Base-by-base conservation (phyloP, 2,329 filamentous ascomycete species). In the Ascochyta pisi region DNA sequence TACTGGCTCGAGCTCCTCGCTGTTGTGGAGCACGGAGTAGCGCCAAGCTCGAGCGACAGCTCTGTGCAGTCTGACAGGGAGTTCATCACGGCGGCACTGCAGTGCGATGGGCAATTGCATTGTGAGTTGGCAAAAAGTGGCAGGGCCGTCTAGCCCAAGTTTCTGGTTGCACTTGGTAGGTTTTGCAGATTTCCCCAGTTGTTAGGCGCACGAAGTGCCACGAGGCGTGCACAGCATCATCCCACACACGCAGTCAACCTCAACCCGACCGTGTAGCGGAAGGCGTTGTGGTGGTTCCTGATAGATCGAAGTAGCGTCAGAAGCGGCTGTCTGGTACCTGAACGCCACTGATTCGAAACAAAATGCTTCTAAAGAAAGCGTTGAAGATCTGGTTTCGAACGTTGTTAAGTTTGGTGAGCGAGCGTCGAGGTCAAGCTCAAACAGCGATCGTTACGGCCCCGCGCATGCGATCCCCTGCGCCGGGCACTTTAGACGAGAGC, bases 351-450 rank as follows among this genome's bases (percentile, higher is more conserved):
- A 52, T 38, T 55, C 52, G 63, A 67, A 66, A 64, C 59, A 53
- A 29, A 13, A 2, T 42, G 42, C 35, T 65, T 58, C 65, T 62
- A 67, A 67, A 64, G 53, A 58, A 61, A 63, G 63, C 9, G 43
- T 53, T 44, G 55, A 60, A 57, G 58, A 46, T 54, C 29, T 48
- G 57, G 57, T 61, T 64, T 65, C 61, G 57, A 47, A 22, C 35
- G 24, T 45, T 37, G 50, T 54, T 33, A 54, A 58, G 37, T 52
- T 58, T 58, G 48, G 53, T 38, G 52, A 55, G 46, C 31, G 52
- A 55, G 49, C 35, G 46, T 41, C 38, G 48, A 57, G 38, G 46
- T 33, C 46, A 41, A 56, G 45, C 52, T 58, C 54, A 57, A 66
- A 60, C 50, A 29, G 29, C 48, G 60, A 66, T 61, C 45, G 55